Base-by-base conservation (phyloP, 2,329 filamentous ascomycete species). In the Trichophyton verrucosum region DNA sequence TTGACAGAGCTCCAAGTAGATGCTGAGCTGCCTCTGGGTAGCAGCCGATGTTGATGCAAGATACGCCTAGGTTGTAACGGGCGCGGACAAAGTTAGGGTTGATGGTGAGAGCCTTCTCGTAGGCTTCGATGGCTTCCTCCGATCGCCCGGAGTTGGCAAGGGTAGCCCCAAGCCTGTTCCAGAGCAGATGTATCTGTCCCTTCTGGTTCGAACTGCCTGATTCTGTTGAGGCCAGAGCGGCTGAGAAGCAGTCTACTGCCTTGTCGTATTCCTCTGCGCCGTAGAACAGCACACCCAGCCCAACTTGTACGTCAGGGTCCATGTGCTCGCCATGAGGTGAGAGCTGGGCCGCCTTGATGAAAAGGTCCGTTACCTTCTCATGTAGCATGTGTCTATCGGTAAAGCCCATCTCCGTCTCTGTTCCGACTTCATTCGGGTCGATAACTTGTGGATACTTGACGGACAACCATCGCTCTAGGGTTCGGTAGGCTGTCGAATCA, bases 251-350 rank as follows among this genome's bases (percentile, higher is more conserved):
- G 78, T 99, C 94, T 42, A 99, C 92, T 0, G 94, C 94, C 78
- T 99, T 99, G 72, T 94, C 89, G 77, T 96, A 97, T 71, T 97
- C 92, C 75, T 99, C 94, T 33, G 89, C 91, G 58, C 92, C 94
- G 76, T 99, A 99, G 78, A 99, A 97, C 15, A 99, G 82, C 3
- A 99, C 94, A 40, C 95, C 95, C 1, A 99, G 81, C 0, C 94
- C 94, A 62, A 99, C 94, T 75, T 99, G 95, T 6, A 99, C 94
- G 72, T 99, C 94, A 0, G 94, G 94, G 70, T 99, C 95, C 88
- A 99, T 97, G 69, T 94, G 89, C 69, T 91, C 89, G 63, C 92
- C 94, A 57, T 89, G 86, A 0, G 94, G 94, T 33, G 89, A 94
- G 57, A 96, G 83, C 69, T 96, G 91, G 0, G 94, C 94, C 0